phyloP scores from a whole-genome alignment of 257 asterid species.

The Solanum clarkiae region DNA sequence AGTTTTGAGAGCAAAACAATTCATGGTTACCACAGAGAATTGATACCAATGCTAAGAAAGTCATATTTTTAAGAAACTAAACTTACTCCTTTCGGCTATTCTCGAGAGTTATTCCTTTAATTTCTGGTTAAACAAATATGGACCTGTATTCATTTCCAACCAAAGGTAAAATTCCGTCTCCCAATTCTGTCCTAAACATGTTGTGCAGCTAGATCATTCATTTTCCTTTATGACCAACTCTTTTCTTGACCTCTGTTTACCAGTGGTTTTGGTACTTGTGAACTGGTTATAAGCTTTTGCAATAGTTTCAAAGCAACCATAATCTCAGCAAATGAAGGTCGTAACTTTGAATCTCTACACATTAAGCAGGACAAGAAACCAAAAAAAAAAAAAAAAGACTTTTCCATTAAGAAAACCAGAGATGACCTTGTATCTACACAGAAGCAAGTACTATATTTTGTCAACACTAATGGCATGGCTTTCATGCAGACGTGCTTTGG shows the following conservation, averaged over 20 bases:
- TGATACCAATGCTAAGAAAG: no score
- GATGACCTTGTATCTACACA: neutral
- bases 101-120: neutral
- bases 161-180: neutral
- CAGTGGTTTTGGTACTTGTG: constrained; percentile 26
- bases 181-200: constrained; percentile 17
- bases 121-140: neutral
- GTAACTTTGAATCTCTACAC: constrained; percentile 59
- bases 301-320: constrained; percentile 83
- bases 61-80: no score
- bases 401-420: neutral
- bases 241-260: constrained; percentile 34
- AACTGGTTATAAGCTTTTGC: constrained; percentile 54
- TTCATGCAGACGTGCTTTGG: neutral
- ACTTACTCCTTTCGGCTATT: no score
- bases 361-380: neutral
- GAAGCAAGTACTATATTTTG: neutral
- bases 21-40: no score
- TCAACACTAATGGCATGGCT: neutral
- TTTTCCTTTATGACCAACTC: constrained; percentile 18
- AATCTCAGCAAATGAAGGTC: constrained; percentile 82
- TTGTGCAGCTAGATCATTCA: constrained; percentile 11
- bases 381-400: neutral
- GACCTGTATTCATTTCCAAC: constrained; percentile 3
- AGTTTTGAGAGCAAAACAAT: no score